Evolutionary conservation across 2,329 filamentous ascomycete genomes (phyloP), one percentile per base, ranked within the genome.

Genomic region (Westerdykella aurantiaca): DNA sequence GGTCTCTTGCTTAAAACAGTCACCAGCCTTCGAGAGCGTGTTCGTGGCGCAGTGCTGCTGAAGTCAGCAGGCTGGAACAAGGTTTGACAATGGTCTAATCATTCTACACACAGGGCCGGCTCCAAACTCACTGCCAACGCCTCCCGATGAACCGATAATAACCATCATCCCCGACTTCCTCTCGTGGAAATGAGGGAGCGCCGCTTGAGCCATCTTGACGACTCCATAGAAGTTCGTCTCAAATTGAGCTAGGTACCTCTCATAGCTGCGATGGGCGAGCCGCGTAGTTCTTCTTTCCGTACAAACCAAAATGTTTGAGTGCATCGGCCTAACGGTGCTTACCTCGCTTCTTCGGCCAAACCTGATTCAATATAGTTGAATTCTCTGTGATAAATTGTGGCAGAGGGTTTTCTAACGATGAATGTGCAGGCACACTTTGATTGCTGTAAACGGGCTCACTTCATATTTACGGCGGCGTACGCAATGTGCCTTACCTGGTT

Each of bases 151-250:
- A 16, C 43, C 40, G 4, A 48, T 39, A 33, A 69, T 72, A 4
- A 71, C 70, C 1, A 78, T 52, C 2, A 57, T 62, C 1, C 68
- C 68, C 1, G 51, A 51, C 13, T 44, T 13, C 43, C 47, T 45
- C 63, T 64, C n/a, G 50, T 71, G 65, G 53, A 73, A 63, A 16
- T 64, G 52, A 1, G 65, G 69, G 1, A 73, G 51, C 16, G 68
- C 44, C 4, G 68, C 58, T 9, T 62, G 64, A 5, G 66, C 63
- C 10, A 71, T 44, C 39, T 68, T 69, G 35, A 72, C 57, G 11
- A 65, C 52, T 12, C 69, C 71, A 41, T 70, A 64, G 37, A 73
- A 65, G 43, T 74, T 75, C n/a, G 67, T 68, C 14, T 63, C 52
- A 47, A 66, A 66, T 40, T 55, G 46, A 13, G 42, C 43, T 31